Conservation (phyloP, 495 filamentous ascomycete species). For the Staphylotrichum longicolle region DNA sequence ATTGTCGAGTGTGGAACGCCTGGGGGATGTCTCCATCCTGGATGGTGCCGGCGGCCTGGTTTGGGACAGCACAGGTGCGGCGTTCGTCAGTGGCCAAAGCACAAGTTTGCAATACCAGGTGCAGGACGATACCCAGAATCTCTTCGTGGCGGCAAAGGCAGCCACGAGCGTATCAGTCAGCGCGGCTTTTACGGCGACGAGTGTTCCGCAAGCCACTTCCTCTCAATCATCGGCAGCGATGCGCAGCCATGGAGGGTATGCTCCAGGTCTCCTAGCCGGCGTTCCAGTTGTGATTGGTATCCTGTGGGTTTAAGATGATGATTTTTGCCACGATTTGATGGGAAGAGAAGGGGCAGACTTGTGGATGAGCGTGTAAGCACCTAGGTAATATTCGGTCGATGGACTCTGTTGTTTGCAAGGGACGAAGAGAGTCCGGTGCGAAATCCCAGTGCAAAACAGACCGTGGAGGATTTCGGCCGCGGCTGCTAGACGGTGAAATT, state of each 20-base stretch:
- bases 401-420: too few species aligned
- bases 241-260: neutral
- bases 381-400: too few species aligned
- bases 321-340: too few species aligned
- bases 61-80: neutral
- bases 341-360: too few species aligned
- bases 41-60: conserved; percentile 1
- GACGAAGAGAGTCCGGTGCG: too few species aligned
- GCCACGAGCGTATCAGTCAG: conserved; percentile 7
- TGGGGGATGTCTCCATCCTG: neutral
- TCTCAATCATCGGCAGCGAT: neutral
- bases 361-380: too few species aligned
- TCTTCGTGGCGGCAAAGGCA: conserved; percentile 10
- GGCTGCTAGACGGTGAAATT: too few species aligned
- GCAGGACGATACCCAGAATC: conserved; percentile 9
- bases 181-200: conserved; percentile 9
- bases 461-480: too few species aligned
- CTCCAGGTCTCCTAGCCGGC: neutral
- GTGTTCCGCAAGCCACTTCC: conserved; percentile 1
- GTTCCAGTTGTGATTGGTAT: neutral
- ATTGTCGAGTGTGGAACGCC: neutral
- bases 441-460: too few species aligned
- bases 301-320: neutral
- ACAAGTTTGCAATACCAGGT: conserved; percentile 1
- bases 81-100: neutral